Evolutionary conservation across 495 filamentous ascomycete species (phyloP).

Genomic region (Stereocaulon alpinum): DNA sequence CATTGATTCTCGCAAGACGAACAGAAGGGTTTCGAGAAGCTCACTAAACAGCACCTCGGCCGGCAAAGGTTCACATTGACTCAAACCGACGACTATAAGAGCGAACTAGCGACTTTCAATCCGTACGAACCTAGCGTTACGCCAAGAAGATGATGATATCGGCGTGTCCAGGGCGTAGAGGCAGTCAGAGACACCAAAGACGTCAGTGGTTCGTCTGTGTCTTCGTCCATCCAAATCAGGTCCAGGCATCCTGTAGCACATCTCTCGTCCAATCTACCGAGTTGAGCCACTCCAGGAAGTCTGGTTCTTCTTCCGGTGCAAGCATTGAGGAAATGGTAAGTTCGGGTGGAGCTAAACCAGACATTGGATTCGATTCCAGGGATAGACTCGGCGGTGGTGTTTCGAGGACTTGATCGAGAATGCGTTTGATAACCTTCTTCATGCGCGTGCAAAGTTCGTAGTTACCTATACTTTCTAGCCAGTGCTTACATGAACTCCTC

Average conservation of each 20-base stretch:
- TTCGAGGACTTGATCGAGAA: constrained; percentile 35
- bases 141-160: too few species aligned
- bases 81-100: too few species aligned
- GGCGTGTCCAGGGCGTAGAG: too few species aligned
- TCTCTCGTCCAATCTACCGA: constrained; percentile 10
- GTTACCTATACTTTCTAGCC: not conserved
- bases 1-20: too few species aligned
- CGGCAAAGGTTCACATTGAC: too few species aligned
- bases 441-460: constrained; percentile 4
- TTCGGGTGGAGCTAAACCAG: not conserved
- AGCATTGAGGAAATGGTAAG: constrained; percentile 6
- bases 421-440: constrained; percentile 33
- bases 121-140: too few species aligned
- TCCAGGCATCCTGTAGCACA: constrained; percentile 13
- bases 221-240: not conserved
- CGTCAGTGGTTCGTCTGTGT: too few species aligned
- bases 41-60: too few species aligned
- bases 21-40: too few species aligned
- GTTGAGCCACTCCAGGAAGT: constrained; percentile 7
- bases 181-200: too few species aligned
- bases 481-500: constrained; percentile 27
- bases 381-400: constrained; percentile 22
- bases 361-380: not conserved
- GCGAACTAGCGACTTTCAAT: too few species aligned
- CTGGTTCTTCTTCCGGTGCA: not conserved